phyloP scores from a whole-genome alignment of 805 yeast genomes.

The Cyberlindnera veronae region DNA sequence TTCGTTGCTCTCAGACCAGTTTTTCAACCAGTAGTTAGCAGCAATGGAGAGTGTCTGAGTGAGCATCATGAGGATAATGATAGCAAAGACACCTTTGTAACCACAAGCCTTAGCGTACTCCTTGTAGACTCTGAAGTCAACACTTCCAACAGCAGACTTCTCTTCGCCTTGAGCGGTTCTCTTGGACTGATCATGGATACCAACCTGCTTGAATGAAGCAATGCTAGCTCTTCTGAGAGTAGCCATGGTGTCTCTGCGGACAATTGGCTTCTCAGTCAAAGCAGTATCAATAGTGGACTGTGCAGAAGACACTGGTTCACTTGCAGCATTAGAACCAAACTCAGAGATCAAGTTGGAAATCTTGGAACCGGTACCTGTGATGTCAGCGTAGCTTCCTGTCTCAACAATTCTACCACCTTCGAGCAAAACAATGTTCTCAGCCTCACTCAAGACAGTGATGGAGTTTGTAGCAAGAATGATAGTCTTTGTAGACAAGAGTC shows the following conservation, averaged over 20 bases:
- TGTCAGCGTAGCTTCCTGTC: conserved; percentile 55
- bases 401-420: conserved; percentile 64
- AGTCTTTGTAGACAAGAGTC: conserved; percentile 70
- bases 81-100: conserved; percentile 40
- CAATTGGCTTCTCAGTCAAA: conserved; percentile 7
- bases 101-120: conserved; percentile 62
- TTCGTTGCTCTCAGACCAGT: conserved; percentile 58
- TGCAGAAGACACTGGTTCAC: conserved; percentile 16
- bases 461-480: conserved; percentile 83
- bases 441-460: conserved; percentile 71
- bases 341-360: conserved; percentile 54
- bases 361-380: conserved; percentile 44
- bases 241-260: conserved; percentile 4
- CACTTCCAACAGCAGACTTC: conserved; percentile 57
- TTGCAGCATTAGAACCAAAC: conserved; percentile 58
- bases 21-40: conserved; percentile 62
- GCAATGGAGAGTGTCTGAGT: conserved; percentile 36
- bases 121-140: conserved; percentile 48
- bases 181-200: conserved; percentile 32
- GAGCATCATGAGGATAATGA: conserved; percentile 35
- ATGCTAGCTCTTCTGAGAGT: conserved; percentile 47
- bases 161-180: conserved; percentile 48
- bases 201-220: conserved; percentile 51
- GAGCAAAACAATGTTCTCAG: conserved; percentile 66
- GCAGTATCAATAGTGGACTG: conserved; percentile 5